Percentiles rank a stretch among this genome's conserved stretches.
These are phyloP conservation scores for Aaosphaeria arxii DNA, from an alignment of 2,329 filamentous ascomycete species.

Conservation along the genomic window DNA sequence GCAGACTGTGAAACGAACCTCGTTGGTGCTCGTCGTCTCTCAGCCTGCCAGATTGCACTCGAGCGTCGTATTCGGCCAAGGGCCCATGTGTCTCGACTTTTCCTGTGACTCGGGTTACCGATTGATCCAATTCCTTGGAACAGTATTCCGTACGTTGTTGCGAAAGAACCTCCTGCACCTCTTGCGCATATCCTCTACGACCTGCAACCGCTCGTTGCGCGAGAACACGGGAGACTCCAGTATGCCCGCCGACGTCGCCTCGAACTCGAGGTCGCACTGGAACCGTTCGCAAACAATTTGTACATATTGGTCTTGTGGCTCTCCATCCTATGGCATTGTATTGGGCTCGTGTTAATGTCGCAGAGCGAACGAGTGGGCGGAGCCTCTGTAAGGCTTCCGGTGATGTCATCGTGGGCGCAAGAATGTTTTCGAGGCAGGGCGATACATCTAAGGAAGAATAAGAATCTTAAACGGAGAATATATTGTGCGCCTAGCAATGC, in stretches of 20 bases:
- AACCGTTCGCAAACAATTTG: conserved; percentile 18
- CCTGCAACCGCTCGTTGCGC: conserved; percentile 7
- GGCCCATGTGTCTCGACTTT: conserved; percentile 54
- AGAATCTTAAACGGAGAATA: neutral
- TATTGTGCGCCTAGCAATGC: neutral
- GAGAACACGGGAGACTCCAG: conserved; percentile 6
- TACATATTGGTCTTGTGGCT: conserved; percentile 20
- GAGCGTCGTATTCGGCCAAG: conserved; percentile 80
- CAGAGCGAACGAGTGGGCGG: conserved; percentile 23
- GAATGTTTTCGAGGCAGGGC: neutral
- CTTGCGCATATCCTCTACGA: conserved; percentile 27
- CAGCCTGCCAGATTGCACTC: conserved; percentile 70
- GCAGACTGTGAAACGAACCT: conserved; percentile 51
- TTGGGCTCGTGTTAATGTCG: conserved; percentile 3
- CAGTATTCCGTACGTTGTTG: neutral
- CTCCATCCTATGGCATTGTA: neutral
- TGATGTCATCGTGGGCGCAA: conserved; percentile 30
- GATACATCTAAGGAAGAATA: conserved; percentile 3
- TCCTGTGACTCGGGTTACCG: neutral
- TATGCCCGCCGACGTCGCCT: conserved; percentile 4
- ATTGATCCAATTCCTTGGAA: neutral
- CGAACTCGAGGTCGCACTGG: conserved; percentile 6
- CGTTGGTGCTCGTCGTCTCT: conserved; percentile 89
- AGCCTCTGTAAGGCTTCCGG: conserved; percentile 26
- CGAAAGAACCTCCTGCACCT: conserved; percentile 18